phyloP scores from a whole-genome alignment of 225 moss, liverwort and hornwort species.

The Pseudisothecium myosuroides region DNA sequence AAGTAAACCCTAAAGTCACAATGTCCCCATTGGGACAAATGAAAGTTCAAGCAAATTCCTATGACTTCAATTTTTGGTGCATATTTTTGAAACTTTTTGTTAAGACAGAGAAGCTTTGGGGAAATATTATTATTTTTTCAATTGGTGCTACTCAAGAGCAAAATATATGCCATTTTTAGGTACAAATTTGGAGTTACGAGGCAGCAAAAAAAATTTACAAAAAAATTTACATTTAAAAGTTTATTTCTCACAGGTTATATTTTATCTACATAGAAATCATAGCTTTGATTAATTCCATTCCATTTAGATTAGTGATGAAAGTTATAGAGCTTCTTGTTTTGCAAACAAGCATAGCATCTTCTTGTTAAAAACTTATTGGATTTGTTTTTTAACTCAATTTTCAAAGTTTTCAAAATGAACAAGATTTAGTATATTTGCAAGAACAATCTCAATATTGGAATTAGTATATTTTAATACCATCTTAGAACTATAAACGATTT shows the following conservation, averaged over 20 bases:
- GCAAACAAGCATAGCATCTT: no score
- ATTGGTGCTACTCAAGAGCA: rapidly evolving
- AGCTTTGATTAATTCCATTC: neutral
- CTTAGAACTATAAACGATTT: neutral
- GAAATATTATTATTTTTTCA: neutral
- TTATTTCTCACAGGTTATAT: neutral
- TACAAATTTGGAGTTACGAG: rapidly evolving
- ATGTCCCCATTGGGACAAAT: rapidly evolving
- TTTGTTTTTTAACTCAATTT: no score
- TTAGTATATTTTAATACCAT: neutral
- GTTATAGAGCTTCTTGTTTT: no score
- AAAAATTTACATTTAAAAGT: neutral
- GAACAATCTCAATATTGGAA: rapidly evolving
- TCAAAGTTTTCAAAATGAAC: no score
- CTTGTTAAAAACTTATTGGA: no score
- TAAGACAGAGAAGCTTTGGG: rapidly evolving
- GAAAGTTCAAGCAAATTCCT: rapidly evolving
- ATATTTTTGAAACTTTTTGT: neutral
- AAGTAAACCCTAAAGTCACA: neutral
- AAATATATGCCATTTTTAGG: no score
- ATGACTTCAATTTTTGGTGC: neutral
- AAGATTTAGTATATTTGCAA: no score
- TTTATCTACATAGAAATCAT: rapidly evolving
- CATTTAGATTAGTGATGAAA: neutral
- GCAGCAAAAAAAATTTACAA: neutral